Conservation (phyloP, 2,329 filamentous ascomycete genomes). For the Berkeleyomyces basicola region DNA sequence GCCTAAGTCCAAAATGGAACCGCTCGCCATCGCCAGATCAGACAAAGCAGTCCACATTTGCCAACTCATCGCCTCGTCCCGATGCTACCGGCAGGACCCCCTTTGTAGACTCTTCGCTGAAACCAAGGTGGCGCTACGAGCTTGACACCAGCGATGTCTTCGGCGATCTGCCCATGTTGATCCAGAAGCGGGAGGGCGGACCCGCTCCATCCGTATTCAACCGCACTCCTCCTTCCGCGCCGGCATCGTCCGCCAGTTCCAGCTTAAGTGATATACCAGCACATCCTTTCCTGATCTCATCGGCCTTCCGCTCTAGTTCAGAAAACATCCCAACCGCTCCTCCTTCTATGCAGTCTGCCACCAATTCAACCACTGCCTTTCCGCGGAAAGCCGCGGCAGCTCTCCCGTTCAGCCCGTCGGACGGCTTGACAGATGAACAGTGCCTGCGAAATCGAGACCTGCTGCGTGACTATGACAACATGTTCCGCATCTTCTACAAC, state of each 20-base stretch:
- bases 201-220: constrained; percentile 27
- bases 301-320: no score
- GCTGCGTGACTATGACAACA: constrained; percentile 83
- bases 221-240: neutral
- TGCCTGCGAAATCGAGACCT: constrained; percentile 54
- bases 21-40: constrained; percentile 20
- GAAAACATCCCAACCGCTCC: no score
- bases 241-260: neutral
- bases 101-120: neutral
- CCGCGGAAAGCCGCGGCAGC: neutral
- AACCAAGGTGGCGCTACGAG: constrained; percentile 63
- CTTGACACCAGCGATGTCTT: constrained; percentile 58
- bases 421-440: constrained; percentile 26
- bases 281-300: no score
- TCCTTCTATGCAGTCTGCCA: neutral
- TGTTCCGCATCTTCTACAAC: constrained; percentile 94
- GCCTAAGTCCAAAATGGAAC: constrained; percentile 66
- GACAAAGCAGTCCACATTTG: neutral
- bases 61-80: neutral
- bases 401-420: constrained; percentile 21
- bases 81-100: neutral
- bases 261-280: neutral
- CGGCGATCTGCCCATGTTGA: constrained; percentile 71
- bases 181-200: constrained; percentile 49
- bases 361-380: constrained; percentile 11